Evolutionary conservation across 495 filamentous ascomycete genomes (phyloP), one percentile per base, ranked within the genome.

Genomic region (Penicillium desertorum): DNA sequence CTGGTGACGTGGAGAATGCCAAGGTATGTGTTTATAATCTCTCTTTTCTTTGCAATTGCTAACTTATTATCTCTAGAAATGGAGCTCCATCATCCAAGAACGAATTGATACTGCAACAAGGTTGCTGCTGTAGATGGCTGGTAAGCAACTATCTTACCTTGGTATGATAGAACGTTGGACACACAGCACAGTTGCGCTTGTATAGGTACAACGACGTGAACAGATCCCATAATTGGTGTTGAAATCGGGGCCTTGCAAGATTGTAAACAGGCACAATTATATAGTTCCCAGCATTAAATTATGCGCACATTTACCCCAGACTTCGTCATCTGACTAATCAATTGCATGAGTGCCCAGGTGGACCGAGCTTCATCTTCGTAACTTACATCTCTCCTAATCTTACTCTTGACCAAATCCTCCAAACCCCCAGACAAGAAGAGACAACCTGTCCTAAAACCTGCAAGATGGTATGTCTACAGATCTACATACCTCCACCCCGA

Each of bases 1-100:
- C 72, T 30, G 72, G 71, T 8, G 79, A 87, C 72, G 44, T 71
- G 47, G 61, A 58, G 5, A 80, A 78, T 59, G 75, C 77, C 12
- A 58, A 70, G 71, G 76, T 77, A 64, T 59, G 72, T 68, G 23
- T 32, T 41, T 23, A 20, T 22, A 0, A 2, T 14, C 16, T 17
- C 3, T 41, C 41, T 34, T 22, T 30, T 7, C 32, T 37, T 45
- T 58, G 7, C 52, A 20, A 8, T 39, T 53, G 14, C 55, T 61
- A 23, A 59, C 48, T 19, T 30, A 2, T 36, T 27, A 25, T n/a
- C 25, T 59, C 23, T 54, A 79, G 76, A 77, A 74, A 79, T 79
- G 76, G 76, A 67, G 66, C 39, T 56, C 58, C 10, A 77, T 79
- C 46, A 76, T 79, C 47, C 59, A 75, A 45, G 72, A 71, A 53